Evolutionary conservation across 176 grass and related monocot genomes (phyloP), one percentile per base, ranked within the genome.

Genomic region (Poa pratensis): DNA sequence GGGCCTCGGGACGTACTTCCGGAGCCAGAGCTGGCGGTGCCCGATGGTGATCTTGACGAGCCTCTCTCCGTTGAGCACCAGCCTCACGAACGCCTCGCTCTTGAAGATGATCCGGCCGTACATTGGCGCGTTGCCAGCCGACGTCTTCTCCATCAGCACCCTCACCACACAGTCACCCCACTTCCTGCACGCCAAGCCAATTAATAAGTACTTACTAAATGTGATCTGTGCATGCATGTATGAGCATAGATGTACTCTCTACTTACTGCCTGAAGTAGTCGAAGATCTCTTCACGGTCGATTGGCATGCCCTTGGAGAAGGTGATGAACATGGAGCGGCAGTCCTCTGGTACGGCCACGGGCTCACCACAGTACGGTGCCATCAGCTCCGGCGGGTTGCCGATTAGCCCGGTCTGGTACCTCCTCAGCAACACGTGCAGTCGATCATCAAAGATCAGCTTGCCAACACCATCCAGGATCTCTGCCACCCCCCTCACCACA

Each of bases 301-400:
- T 39, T 4, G 92, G 51, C 19, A 87, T 63, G 4, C 88, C 92
- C 50, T 43, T 73, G 0, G 89, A 85, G 60, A 94, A 92, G 30
- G 91, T 94, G 9, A 94, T 68, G 80, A 97, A 92, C 90, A 94
- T 89, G 23, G 92, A 90, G 23, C 92, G 83, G 57, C 22, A 61
- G 87, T 94, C 92, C 77, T 87, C 92, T 0, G 79, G n/a, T 37
- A 87, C 69, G 0, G 35, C 39, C 6, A 30, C 35, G 1, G n/a
- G 28, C 2, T 8, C 15, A 6, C 10, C 5, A 24, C 10, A 1
- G 48, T 57, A 94, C 0, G 67, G 20, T 22, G 15, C 64, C 9
- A 83, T 76, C 50, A 97, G 74, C 77, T 74, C 86, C 0, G 39
- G 72, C 6, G 39, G 59, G 59, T 49, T 79, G 5, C 37, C 27